Conservation (phyloP, 2,329 filamentous ascomycete genomes). For the Allantophomopsis lycopodina region DNA sequence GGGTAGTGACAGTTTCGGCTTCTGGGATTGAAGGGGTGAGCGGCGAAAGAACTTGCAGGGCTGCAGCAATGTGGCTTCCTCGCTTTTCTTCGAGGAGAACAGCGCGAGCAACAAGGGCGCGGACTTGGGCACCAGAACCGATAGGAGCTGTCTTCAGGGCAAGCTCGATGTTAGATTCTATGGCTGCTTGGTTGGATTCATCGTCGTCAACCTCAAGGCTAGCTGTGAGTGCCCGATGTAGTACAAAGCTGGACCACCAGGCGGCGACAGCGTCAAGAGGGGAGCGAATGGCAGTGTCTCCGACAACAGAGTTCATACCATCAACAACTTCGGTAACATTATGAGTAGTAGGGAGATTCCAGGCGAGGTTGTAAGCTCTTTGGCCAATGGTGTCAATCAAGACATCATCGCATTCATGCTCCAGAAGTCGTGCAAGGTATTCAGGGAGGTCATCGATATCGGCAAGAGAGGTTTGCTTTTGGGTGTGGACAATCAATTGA, state of each 20-base stretch:
- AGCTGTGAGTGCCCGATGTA: slow-evolving; percentile 55
- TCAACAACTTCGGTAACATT: slow-evolving; percentile 49
- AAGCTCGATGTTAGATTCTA: slow-evolving; percentile 42
- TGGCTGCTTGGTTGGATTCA: slow-evolving; percentile 29
- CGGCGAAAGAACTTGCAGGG: slow-evolving; percentile 36
- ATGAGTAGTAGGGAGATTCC: slow-evolving; percentile 65
- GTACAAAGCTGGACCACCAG: slow-evolving; percentile 69
- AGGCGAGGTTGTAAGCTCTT: slow-evolving; percentile 78
- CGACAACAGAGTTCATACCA: slow-evolving; percentile 70
- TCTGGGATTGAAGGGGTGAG: slow-evolving; percentile 19
- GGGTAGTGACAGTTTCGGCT: slow-evolving; percentile 7
- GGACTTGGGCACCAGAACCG: slow-evolving; percentile 56
- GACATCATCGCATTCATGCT: slow-evolving; percentile 71
- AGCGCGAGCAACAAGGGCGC: slow-evolving; percentile 44
- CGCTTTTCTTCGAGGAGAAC: slow-evolving; percentile 39
- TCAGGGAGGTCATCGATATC: slow-evolving; percentile 57
- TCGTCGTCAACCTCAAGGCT: slow-evolving; percentile 34
- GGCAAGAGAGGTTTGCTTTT: slow-evolving; percentile 9
- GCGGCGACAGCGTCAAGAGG: slow-evolving; percentile 83
- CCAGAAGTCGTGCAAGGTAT: slow-evolving; percentile 62
- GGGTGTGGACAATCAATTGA: slow-evolving; percentile 26
- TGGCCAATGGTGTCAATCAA: slow-evolving; percentile 67
- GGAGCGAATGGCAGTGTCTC: slow-evolving; percentile 73
- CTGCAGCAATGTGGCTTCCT: slow-evolving; percentile 39
- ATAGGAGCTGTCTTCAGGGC: slow-evolving; percentile 65